These are phyloP conservation scores for Populus tremula DNA, from an alignment of 345 rosid species.

Conservation along the genomic window DNA sequence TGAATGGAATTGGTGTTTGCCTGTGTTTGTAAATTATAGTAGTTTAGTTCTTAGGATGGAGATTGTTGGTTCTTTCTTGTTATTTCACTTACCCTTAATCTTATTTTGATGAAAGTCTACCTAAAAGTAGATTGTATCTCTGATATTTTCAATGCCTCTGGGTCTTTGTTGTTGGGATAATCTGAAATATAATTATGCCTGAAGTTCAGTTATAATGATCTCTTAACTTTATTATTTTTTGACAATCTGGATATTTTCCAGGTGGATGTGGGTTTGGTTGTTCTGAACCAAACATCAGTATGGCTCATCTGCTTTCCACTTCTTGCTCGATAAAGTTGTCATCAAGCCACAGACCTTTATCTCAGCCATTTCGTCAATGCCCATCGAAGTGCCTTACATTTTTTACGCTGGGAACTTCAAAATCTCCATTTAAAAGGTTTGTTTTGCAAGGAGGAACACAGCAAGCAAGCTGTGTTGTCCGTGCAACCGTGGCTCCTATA, in stretches of 20 bases:
- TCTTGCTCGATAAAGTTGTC: conserved; percentile 52
- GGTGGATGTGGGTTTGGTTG: conserved; percentile 38
- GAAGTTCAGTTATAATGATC: neutral
- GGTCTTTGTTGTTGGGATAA: neutral
- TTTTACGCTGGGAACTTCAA: conserved; percentile 35
- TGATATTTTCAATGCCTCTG: no score
- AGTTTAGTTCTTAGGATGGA: no score
- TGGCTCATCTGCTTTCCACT: conserved; percentile 68
- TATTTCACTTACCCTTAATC: no score
- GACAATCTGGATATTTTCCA: conserved; percentile 25
- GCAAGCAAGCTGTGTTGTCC: conserved; percentile 29
- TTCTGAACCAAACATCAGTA: conserved; percentile 25
- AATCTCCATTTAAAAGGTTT: conserved; percentile 30
- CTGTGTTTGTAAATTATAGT: no score
- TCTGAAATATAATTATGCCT: neutral
- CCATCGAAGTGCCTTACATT: conserved; percentile 27
- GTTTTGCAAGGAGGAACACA: conserved; percentile 30
- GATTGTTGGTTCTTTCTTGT: no score
- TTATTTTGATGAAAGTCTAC: no score
- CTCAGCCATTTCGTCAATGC: conserved; percentile 25
- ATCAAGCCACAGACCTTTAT: conserved; percentile 29
- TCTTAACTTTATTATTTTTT: neutral
- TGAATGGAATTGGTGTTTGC: no score
- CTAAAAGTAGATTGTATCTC: neutral
- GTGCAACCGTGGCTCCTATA: conserved; percentile 45